Base-by-base conservation (phyloP, 75 land plant species). In the Picea sitchensis region DNA sequence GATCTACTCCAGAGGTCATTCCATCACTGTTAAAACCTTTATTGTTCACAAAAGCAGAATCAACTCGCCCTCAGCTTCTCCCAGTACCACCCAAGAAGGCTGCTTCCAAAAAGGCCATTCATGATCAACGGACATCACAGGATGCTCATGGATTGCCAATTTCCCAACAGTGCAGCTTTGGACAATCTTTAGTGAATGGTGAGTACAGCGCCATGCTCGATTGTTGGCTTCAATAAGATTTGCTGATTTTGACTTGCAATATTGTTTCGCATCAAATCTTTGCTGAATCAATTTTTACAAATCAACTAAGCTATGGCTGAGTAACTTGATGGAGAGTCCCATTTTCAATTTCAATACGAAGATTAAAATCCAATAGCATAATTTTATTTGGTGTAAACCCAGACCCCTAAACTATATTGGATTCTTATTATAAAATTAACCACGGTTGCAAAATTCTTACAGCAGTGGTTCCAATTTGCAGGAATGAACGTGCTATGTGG, bases 401-500 rank as follows among this genome's bases (percentile, higher is more conserved):
- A 36, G 38, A 36, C 38, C 38, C 38, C 2, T 36, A 36, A 60
- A 60, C 20, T 60, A 14, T 2, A 60, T 14, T 14, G 61, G 61
- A 14, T 14, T 18, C 20, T 60, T 60, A 60, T 2, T 14, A 18
- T 14, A 60, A 60, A 18, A 14, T 60, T 60, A 14, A 14, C 20
- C 61, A 60, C 4, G 61, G 2, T 14, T 60, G 14, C 20, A 60
- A 60, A 60, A 14, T 14, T 14, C 14, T 60, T 14, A 14, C 18
- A 14, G 4, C 14, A 51, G 14, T 23, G 23, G 47, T 47, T 4
- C 1, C 12, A 9, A 1, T 83, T 61, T 75, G 15, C 84, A 94
- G 96, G 92, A 9, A 82, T 90, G 17, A 94, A 94, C 82, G 92
- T 92, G 9, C 81, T 94, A 3, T 90, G 92, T 78, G 96, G 96